Evolutionary conservation across 2,329 filamentous ascomycete species (phyloP).

Genomic region (Calonectria pteridis): DNA sequence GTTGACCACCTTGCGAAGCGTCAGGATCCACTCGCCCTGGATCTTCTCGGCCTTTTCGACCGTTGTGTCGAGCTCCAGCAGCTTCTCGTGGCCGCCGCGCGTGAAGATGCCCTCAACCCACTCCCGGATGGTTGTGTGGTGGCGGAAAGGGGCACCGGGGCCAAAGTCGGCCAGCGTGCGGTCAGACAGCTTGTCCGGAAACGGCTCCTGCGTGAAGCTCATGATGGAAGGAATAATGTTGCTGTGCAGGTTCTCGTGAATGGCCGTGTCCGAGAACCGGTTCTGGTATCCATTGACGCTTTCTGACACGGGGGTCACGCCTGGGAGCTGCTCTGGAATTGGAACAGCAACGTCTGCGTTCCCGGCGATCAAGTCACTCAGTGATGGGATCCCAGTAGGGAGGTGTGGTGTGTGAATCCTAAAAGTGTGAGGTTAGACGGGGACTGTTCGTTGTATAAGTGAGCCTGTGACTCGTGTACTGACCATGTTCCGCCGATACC

Average conservation of each 20-base stretch:
- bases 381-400: conserved; percentile 6
- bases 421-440: no score
- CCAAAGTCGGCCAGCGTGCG: conserved; percentile 18
- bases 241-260: conserved; percentile 31
- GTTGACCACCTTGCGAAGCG: conserved; percentile 57
- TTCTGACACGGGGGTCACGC: conserved; percentile 31
- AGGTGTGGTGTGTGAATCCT: conserved; percentile 27
- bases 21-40: conserved; percentile 61
- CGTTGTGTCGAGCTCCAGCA: conserved; percentile 64
- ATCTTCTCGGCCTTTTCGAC: conserved; percentile 66
- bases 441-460: no score
- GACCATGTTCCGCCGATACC: conserved; percentile 23
- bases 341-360: conserved; percentile 26
- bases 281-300: conserved; percentile 35
- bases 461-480: neutral
- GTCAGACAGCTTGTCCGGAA: conserved; percentile 19
- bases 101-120: conserved; percentile 24
- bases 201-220: conserved; percentile 23
- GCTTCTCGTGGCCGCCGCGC: conserved; percentile 17
- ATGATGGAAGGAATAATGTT: conserved; percentile 22
- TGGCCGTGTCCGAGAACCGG: conserved; percentile 34
- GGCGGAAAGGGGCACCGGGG: conserved; percentile 6
- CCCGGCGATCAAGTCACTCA: conserved; percentile 19
- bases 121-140: conserved; percentile 20
- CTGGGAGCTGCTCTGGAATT: conserved; percentile 30